A percentile compares a stretch with the other conserved stretches of the same genome.
phyloP scores from a whole-genome alignment of 805 yeast species.

The Wickerhamia fluorescens region DNA sequence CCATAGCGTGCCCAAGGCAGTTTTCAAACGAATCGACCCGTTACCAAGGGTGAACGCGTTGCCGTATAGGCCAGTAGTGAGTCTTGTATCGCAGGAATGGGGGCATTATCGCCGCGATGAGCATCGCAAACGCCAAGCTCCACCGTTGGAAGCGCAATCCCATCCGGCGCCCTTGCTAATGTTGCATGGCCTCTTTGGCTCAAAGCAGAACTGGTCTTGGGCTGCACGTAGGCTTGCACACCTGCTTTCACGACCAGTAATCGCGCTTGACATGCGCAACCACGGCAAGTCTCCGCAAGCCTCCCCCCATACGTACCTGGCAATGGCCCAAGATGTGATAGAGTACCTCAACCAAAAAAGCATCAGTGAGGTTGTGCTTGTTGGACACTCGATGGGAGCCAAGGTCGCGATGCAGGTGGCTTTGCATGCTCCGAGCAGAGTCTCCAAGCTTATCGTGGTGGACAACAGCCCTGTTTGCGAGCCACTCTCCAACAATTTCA shows the following conservation, averaged over 20 bases:
- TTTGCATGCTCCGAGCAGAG: conserved; percentile 31
- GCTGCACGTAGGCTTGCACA: conserved; percentile 30
- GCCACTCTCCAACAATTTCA: conserved; percentile 28
- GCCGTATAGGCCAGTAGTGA: no score
- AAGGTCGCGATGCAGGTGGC: conserved; percentile 45
- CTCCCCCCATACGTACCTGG: conserved; percentile 37
- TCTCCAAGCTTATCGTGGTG: conserved; percentile 38
- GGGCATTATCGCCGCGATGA: no score
- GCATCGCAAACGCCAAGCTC: conserved; percentile 1
- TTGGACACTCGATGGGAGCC: conserved; percentile 61
- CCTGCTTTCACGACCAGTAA: conserved; percentile 24
- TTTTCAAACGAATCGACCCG: no score
- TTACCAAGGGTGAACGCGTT: no score
- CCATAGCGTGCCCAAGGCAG: no score
- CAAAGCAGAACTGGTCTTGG: conserved; percentile 35
- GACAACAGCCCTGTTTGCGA: conserved; percentile 41
- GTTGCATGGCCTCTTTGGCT: conserved; percentile 53
- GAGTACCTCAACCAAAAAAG: conserved; percentile 20
- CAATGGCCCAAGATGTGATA: conserved; percentile 38
- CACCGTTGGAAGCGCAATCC: no score
- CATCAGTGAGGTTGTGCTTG: conserved; percentile 12
- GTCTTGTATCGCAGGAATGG: no score
- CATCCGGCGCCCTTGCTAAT: conserved; percentile 31
- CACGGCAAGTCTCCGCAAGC: conserved; percentile 47
- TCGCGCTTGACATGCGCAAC: conserved; percentile 46